Evolutionary conservation across 768 basidiomycete species (phyloP).

Genomic region (Mycena galericulata): DNA sequence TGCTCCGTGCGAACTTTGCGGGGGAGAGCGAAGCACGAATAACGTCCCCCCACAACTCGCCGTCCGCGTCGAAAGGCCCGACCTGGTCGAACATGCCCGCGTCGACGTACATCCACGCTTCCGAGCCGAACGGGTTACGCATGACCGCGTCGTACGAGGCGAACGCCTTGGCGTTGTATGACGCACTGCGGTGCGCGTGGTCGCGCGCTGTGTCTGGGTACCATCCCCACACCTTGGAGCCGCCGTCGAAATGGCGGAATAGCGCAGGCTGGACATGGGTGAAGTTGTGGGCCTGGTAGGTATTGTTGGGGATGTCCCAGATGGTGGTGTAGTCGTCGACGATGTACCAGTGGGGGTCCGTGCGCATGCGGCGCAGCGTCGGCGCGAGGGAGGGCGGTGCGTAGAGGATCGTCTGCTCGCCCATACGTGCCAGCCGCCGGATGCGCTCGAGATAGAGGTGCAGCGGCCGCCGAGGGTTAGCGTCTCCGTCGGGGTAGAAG

Average conservation of each 20-base stretch:
- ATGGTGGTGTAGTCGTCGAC: conserved; percentile 24
- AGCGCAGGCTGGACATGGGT: conserved; percentile 1
- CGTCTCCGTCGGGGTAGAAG: conserved; percentile 21
- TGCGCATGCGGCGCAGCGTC: conserved; percentile 19
- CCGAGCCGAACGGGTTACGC: conserved; percentile 24
- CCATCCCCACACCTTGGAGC: conserved; percentile 55
- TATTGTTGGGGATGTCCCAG: conserved; percentile 29
- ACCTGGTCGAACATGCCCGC: conserved; percentile 25
- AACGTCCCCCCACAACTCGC: conserved; percentile 21
- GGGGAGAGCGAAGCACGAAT: conserved; percentile 8
- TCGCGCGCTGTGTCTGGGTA: conserved; percentile 61
- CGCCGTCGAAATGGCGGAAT: conserved; percentile 36
- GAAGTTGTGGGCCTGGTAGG: conserved; percentile 20
- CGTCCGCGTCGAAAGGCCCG: conserved; percentile 12
- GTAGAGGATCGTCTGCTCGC: conserved; percentile 26
- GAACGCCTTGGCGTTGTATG: conserved; percentile 28
- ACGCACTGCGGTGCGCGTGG: conserved; percentile 19
- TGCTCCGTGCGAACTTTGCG: conserved; percentile 12
- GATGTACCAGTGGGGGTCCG: conserved; percentile 23
- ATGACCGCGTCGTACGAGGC: conserved; percentile 17
- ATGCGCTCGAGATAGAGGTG: conserved; percentile 18
- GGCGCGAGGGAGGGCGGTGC: conserved; percentile 20
- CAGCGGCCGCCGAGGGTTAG: conserved; percentile 18
- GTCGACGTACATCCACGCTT: conserved; percentile 23
- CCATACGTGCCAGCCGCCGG: conserved; percentile 16